Conservation (phyloP, 2,329 filamentous ascomycete species). For the Sphaerulina vaccinii region DNA sequence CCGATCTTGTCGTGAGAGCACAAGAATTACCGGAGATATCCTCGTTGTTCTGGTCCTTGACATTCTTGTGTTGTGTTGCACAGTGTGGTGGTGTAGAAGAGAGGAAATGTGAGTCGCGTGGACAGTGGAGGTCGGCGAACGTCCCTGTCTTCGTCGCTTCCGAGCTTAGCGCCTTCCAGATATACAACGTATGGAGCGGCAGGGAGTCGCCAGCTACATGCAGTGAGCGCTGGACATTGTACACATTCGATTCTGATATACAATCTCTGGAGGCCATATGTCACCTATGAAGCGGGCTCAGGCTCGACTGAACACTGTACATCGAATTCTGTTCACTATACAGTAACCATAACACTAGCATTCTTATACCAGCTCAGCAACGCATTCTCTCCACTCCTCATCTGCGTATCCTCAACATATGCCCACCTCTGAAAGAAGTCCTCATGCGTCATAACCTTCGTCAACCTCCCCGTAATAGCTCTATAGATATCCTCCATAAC, state of each 20-base stretch:
- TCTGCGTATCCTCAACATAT: constrained; percentile 84
- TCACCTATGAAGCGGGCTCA: neutral
- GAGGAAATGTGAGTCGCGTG: too few species aligned
- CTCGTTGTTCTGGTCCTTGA: neutral
- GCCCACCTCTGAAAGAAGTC: constrained; percentile 91
- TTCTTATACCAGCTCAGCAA: constrained; percentile 93
- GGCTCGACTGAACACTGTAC: neutral
- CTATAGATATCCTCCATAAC: constrained; percentile 91
- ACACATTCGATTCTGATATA: too few species aligned
- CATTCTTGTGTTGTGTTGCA: neutral
- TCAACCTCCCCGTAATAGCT: constrained; percentile 88
- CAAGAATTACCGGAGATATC: too few species aligned
- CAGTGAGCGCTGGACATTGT: too few species aligned
- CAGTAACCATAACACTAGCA: constrained; percentile 85
- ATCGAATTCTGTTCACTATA: constrained; percentile 49
- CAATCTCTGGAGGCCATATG: too few species aligned
- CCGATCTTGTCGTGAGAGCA: too few species aligned
- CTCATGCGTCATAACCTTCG: constrained; percentile 79
- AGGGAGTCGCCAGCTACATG: too few species aligned
- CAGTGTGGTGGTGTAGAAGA: too few species aligned
- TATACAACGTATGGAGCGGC: too few species aligned
- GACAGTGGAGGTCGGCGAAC: too few species aligned
- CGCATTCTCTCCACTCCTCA: constrained; percentile 88
- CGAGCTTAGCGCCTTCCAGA: too few species aligned
- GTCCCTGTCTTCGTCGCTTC: too few species aligned